These are phyloP conservation scores for Wickerhamiella infanticola DNA, from an alignment of 1,139 yeast genomes.

Conservation along the genomic window DNA sequence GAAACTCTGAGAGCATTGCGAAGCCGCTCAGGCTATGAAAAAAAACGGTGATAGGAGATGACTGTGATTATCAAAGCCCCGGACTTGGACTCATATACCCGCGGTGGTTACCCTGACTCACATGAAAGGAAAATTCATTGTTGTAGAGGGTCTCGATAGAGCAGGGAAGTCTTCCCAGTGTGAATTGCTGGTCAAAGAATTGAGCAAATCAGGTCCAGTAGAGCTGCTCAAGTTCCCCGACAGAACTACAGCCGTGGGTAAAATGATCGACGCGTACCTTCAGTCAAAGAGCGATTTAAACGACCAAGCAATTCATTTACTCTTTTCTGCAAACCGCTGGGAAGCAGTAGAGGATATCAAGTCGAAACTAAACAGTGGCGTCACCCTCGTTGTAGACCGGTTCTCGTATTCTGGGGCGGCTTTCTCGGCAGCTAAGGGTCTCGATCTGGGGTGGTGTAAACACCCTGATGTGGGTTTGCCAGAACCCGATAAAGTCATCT, in stretches of 20 bases:
- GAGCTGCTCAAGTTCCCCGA: conserved; percentile 69
- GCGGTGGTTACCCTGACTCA: neutral
- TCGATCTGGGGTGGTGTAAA: conserved; percentile 58
- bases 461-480: conserved; percentile 77
- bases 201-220: conserved; percentile 26
- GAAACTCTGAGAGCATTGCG: neutral
- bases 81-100: no score
- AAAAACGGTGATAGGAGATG: neutral
- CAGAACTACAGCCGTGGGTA: conserved; percentile 67
- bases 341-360: conserved; percentile 45
- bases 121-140: conserved; percentile 52
- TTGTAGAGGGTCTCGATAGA: conserved; percentile 86
- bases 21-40: neutral
- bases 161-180: conserved; percentile 94
- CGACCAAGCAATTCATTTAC: conserved; percentile 62
- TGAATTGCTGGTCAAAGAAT: conserved; percentile 26
- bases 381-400: conserved; percentile 58
- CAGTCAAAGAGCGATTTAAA: conserved; percentile 29
- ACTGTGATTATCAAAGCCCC: conserved; percentile 1
- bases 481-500: conserved; percentile 69
- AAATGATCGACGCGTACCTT: conserved; percentile 59
- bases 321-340: conserved; percentile 94
- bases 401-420: conserved; percentile 91
- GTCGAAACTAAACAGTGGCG: conserved; percentile 35
- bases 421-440: conserved; percentile 75